Base-by-base conservation (phyloP, 257 asterid genomes). In the Salvia rosmarinus region DNA sequence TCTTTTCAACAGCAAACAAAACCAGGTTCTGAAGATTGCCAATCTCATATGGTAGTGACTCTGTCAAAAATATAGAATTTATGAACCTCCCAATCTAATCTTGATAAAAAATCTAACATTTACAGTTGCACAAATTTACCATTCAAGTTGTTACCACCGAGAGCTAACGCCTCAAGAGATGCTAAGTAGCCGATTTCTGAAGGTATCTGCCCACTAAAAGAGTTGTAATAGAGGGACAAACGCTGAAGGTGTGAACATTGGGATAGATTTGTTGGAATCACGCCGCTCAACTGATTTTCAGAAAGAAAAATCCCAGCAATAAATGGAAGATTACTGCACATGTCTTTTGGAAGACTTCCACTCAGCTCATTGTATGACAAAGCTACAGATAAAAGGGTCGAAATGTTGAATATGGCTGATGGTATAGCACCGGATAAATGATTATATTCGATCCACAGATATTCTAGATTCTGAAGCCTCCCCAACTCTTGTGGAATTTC, bases 31-130 rank as follows among this genome's bases (percentile, higher is more conserved):
- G 56, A 28, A 77, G 76, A 17, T 35, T 25, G 52, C 59, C 59
- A 35, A 77, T 52, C 69, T 44, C 79, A 9, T 12, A 9, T 0
- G 82, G 82, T 19, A 72, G 44, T 7, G 14, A 9, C 39, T 75
- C 75, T 72, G 49, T 50, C 17, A 35, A 54, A 21, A 23, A 17
- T 13, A 46, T 16, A 34, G 9, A 9, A 19, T 9, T 12, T 3
- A 7, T 13, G 16, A n/a, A 9, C 0, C 9, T 40, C 34, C 9
- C 17, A 10, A 10, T 8, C 16, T 21, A 3, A 3, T 42, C 1
- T 6, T 9, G 3, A 12, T 32, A 52, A 52, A 49, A 17, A 14
- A 44, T 49, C 6, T 2, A n/a, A 5, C 6, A 5, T 5, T 8
- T 0, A 46, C 5, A 4, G 21, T n/a, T 4, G 51, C 5, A 10